Evolutionary conservation across 2,329 filamentous ascomycete genomes (phyloP).

Genomic region (Trichoderma arundinaceum): DNA sequence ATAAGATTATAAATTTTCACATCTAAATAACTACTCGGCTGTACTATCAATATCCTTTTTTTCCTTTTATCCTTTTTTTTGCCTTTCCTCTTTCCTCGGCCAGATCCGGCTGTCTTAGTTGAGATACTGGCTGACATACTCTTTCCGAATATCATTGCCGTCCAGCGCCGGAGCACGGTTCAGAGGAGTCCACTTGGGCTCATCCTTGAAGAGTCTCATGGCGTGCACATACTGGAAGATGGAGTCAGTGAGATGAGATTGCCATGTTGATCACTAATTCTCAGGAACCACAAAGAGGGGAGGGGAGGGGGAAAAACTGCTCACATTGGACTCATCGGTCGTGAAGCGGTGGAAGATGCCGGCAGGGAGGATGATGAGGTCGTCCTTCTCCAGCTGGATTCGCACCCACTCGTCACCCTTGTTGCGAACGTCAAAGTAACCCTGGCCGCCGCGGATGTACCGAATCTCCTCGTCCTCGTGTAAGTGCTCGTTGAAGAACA

Average conservation of each 20-base stretch:
- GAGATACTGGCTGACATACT: slow-evolving; percentile 68
- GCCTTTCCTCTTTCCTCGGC: not conserved
- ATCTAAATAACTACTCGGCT: no score
- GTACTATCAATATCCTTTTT: no score
- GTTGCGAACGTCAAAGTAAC: slow-evolving; percentile 91
- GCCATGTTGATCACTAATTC: not conserved
- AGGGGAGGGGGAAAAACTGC: slow-evolving; percentile 41
- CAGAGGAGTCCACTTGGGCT: slow-evolving; percentile 96
- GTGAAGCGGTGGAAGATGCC: slow-evolving; percentile 99
- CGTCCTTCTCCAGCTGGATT: slow-evolving; percentile 80
- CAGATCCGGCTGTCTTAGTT: slow-evolving; percentile 37
- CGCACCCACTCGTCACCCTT: slow-evolving; percentile 87
- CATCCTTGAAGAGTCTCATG: slow-evolving; percentile 96
- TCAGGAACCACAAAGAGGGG: not conserved
- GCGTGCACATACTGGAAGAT: slow-evolving; percentile 81
- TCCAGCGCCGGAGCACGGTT: slow-evolving; percentile 82
- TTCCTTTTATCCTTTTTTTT: no score
- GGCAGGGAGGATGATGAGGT: slow-evolving; percentile 90
- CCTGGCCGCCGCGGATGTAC: slow-evolving; percentile 85
- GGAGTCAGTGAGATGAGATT: not conserved
- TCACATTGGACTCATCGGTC: slow-evolving; percentile 86
- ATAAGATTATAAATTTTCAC: no score
- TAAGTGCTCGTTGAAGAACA: slow-evolving; percentile 92
- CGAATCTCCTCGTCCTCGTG: slow-evolving; percentile 99
- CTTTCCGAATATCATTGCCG: slow-evolving; percentile 75